phyloP scores from a whole-genome alignment of 176 grass and related monocot genomes.

The Avena sativa region DNA sequence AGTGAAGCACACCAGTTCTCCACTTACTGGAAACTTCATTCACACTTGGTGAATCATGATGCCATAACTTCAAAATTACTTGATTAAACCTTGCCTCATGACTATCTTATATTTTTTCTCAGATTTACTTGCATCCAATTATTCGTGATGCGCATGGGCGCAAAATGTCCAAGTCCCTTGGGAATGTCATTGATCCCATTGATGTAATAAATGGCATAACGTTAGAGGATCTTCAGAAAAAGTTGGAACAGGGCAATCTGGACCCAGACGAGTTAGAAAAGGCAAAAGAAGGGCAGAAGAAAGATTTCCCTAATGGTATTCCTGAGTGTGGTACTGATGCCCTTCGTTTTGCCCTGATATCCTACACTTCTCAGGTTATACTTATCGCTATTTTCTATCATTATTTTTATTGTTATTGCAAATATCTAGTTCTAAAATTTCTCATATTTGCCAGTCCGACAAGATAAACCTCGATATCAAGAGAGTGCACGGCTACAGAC shows the following conservation, averaged over 20 bases:
- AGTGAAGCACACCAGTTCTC: constrained; percentile 21
- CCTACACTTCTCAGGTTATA: constrained; percentile 83
- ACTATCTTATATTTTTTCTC: not conserved
- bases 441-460: constrained; percentile 58
- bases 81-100: constrained; percentile 3
- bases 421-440: constrained; percentile 20
- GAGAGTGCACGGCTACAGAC: constrained; percentile 80
- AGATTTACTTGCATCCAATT: constrained; percentile 98
- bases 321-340: constrained; percentile 92
- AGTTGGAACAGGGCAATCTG: constrained; percentile 82
- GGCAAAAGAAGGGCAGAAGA: constrained; percentile 73
- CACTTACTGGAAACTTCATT: not conserved
- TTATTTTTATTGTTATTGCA: constrained; percentile 35
- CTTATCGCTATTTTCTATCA: constrained; percentile 12
- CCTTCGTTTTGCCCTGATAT: constrained; percentile 85
- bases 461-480: constrained; percentile 96
- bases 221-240: constrained; percentile 78
- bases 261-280: constrained; percentile 66
- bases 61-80: not conserved
- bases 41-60: constrained; percentile 13
- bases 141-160: constrained; percentile 86
- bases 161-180: constrained; percentile 94
- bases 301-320: constrained; percentile 95
- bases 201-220: constrained; percentile 93
- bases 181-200: constrained; percentile 90